Evolutionary conservation across 225 moss, liverwort and hornwort species (phyloP).

Genomic region (Sphagnum contortum): DNA sequence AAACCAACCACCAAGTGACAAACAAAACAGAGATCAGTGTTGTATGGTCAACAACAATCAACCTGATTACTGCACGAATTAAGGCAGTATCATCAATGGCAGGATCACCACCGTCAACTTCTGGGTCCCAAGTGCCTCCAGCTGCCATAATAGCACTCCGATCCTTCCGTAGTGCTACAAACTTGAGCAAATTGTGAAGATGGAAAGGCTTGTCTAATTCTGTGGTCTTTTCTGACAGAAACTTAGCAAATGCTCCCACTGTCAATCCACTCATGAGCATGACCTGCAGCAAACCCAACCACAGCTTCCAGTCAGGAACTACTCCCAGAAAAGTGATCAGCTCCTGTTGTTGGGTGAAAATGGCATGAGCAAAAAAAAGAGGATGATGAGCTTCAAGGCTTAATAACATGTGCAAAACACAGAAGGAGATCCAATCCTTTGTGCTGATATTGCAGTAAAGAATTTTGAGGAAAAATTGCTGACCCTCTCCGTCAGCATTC

Average conservation of each 20-base stretch:
- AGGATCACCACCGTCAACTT: conserved; percentile 91
- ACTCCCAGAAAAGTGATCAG: neutral
- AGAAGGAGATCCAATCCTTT: too few relatives aligned
- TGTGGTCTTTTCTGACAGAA: conserved; percentile 49
- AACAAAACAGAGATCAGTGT: too few relatives aligned
- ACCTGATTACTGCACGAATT: conserved; percentile 80
- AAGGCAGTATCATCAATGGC: conserved; percentile 50
- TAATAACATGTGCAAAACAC: too few relatives aligned
- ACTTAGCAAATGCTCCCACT: conserved; percentile 56
- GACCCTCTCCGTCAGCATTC: too few relatives aligned
- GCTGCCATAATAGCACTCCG: conserved; percentile 95
- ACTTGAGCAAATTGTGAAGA: conserved; percentile 85
- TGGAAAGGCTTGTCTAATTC: conserved; percentile 70
- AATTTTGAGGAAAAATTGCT: too few relatives aligned
- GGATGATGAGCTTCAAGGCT: too few relatives aligned
- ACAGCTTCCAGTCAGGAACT: conserved; percentile 14
- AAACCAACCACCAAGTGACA: too few relatives aligned
- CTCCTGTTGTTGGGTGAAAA: too few relatives aligned
- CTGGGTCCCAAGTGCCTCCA: conserved; percentile 85
- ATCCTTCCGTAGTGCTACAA: conserved; percentile 87
- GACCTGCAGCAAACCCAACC: conserved; percentile 60
- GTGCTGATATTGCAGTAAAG: too few relatives aligned
- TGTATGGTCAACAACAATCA: neutral
- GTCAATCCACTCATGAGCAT: conserved; percentile 91
- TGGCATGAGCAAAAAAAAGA: too few relatives aligned